Evolutionary conservation across 1,139 yeast species (phyloP), one percentile per base, ranked within the genome.

Genomic region (Candida gigantensis): DNA sequence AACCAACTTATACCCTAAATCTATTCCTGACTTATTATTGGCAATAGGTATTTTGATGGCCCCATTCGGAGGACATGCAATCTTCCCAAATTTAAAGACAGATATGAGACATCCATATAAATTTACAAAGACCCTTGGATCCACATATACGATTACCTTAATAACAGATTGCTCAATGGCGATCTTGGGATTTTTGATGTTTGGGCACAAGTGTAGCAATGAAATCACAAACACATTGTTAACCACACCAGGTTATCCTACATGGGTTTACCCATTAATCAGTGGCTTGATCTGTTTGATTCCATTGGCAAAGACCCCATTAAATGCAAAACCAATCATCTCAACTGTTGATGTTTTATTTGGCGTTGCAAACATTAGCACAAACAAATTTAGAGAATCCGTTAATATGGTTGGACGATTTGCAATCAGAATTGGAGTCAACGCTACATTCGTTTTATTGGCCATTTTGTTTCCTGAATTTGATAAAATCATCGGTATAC

Each of bases 301-400:
- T 18, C 97, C 97, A 1, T 60, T 89, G 29, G 89, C 96, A 1
- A 90, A 90, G 54, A 79, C 92, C 1, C 96, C 97, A 0, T 68
- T 90, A 34, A 85, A 83, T 50, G 89, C 94, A 6, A 79, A 92
- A 49, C 97, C 97, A 1, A 83, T 90, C 28, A 78, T 87, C 14
- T 75, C 92, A 5, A 83, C 94, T 1, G 56, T 71, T 39, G 75
- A 69, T 43, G 53, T 59, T 2, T 37, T 69, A 16, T 51, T 66
- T 9, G 51, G 55, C 2, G 50, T 57, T 8, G 50, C 50, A n/a
- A 40, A 39, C 3, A 24, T 13, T 3, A 40, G 55, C 6, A 32
- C 40, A 4, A 37, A 39, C 27, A 41, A 47, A 42, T 37, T 48
- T 16, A 28, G 36, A 10, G 39, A 38, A 5, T n/a, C 32, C 2